Conservation (phyloP, 2,329 filamentous ascomycete genomes). For the Epichloe sp. region DNA sequence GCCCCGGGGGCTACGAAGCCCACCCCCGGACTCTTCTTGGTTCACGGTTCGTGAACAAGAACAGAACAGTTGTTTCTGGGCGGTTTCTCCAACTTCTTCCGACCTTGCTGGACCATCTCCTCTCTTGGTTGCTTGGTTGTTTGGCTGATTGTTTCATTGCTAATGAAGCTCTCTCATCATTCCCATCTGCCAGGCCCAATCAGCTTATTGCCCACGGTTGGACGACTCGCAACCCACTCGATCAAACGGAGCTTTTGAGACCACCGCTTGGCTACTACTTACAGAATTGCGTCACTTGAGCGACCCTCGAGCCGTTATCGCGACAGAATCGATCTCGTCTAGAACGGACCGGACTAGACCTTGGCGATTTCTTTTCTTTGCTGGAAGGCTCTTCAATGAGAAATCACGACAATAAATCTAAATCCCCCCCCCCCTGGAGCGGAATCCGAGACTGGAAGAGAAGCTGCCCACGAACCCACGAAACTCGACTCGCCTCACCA, state of each 20-base stretch:
- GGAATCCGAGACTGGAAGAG: not conserved
- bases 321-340: not conserved
- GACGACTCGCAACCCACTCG: not conserved
- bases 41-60: not conserved
- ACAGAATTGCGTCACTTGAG: not conserved
- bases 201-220: not conserved
- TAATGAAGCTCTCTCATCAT: not conserved
- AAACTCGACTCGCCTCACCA: no score
- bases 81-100: not conserved
- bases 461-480: not conserved
- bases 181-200: no score
- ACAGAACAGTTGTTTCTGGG: not conserved
- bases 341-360: no score
- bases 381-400: constrained; percentile 1
- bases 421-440: not conserved
- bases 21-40: constrained; percentile 7
- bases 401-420: not conserved
- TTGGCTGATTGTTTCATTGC: no score
- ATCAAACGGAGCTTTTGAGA: not conserved
- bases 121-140: not conserved
- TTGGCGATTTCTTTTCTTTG: not conserved
- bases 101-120: not conserved
- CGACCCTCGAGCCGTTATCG: not conserved
- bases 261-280: not conserved
- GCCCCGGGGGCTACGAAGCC: constrained; percentile 3